Percentiles rank a stretch among this genome's conserved stretches.
Conservation (phyloP, 768 basidiomycete species). For the Mrakia gelida region DNA sequence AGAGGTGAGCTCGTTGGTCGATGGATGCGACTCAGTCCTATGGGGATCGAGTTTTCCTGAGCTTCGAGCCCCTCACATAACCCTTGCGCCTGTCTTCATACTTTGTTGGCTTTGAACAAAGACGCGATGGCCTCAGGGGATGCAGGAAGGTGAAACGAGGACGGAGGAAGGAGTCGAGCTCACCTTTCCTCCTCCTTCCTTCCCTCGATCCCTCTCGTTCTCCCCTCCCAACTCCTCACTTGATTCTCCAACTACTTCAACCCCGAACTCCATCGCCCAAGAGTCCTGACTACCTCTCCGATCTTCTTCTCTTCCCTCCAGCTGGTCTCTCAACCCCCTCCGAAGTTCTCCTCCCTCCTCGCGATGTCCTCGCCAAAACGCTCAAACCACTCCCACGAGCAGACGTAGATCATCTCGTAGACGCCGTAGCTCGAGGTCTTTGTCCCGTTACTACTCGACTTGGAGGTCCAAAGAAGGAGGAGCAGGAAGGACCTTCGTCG, state of each 20-base stretch:
- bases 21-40: neutral
- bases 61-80: neutral
- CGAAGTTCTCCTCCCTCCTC: slow-evolving; percentile 26
- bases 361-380: neutral
- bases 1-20: slow-evolving; percentile 30
- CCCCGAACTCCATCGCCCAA: neutral
- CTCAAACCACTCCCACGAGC: slow-evolving; percentile 4
- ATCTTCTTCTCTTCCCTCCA: neutral
- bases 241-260: neutral
- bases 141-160: neutral
- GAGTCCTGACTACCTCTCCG: neutral
- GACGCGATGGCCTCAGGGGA: neutral
- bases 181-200: neutral
- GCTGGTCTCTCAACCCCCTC: slow-evolving; percentile 18
- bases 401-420: slow-evolving; percentile 11
- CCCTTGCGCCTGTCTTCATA: neutral
- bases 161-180: neutral
- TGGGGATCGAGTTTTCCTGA: neutral
- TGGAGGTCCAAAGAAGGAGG: neutral
- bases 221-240: neutral
- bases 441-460: neutral
- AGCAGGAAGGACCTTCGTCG: neutral
- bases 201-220: neutral
- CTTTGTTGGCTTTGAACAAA: too few species aligned
- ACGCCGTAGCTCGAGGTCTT: slow-evolving; percentile 2